These are phyloP conservation scores for Mediolabrus comicus DNA, from an alignment of 108 stramenopile species.

Conservation along the genomic window DNA sequence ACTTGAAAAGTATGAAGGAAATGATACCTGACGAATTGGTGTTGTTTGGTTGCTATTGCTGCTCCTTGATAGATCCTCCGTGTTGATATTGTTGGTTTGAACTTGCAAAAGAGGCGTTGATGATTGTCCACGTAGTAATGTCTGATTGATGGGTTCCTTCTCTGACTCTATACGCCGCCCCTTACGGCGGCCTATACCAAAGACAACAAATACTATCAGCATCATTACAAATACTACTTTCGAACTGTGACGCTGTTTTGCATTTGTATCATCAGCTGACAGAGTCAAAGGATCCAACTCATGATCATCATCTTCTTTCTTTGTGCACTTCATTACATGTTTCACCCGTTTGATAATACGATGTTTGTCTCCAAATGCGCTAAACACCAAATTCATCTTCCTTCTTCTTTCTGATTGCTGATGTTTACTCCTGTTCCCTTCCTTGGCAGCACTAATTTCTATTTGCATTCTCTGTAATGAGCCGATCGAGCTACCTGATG, in stretches of 20 bases:
- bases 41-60: not conserved
- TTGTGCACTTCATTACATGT: not conserved
- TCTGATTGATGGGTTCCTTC: not conserved
- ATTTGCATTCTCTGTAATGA: not conserved
- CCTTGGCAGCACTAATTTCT: not conserved
- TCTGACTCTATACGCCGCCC: not conserved
- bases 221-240: not conserved
- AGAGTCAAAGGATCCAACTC: not conserved
- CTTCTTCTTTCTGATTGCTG: not conserved
- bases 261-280: not conserved
- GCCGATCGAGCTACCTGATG: not conserved
- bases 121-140: not conserved
- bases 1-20: conserved; percentile 10
- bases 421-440: not conserved
- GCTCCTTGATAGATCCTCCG: not conserved
- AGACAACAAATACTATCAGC: not conserved
- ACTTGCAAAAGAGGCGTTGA: not conserved
- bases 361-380: not conserved
- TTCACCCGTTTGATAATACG: not conserved
- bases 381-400: conserved; percentile 2
- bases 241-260: not conserved
- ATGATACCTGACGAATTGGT: conserved; percentile 1
- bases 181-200: not conserved
- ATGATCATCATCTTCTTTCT: not conserved
- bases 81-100: not conserved